Conservation (phyloP, 148 eudicot species). For the Vaccinium myrtillus region DNA sequence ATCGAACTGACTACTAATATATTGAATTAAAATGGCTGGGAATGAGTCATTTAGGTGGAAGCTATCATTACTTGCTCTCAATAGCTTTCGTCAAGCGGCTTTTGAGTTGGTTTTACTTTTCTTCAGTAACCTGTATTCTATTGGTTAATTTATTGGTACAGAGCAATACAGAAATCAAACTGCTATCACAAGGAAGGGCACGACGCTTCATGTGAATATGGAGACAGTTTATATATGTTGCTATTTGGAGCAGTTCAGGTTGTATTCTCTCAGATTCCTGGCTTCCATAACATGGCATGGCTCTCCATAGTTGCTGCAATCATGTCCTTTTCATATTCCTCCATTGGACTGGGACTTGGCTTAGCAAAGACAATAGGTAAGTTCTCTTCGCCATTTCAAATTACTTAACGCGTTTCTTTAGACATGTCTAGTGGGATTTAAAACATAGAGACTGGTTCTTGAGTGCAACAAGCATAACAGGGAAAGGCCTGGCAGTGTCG, state of each 20-base stretch:
- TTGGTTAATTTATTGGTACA: neutral
- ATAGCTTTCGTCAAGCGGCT: neutral
- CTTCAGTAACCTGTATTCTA: neutral
- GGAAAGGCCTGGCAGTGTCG: no score
- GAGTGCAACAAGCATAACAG: no score
- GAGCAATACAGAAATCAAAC: constrained; percentile 20
- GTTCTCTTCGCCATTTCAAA: no score
- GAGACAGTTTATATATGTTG: constrained; percentile 10
- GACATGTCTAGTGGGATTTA: no score
- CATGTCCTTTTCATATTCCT: constrained; percentile 19
- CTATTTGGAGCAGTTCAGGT: constrained; percentile 22
- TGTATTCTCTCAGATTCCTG: constrained; percentile 19
- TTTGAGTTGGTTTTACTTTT: neutral
- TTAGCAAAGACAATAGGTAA: constrained; percentile 19
- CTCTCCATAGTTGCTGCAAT: constrained; percentile 16
- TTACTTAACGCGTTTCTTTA: no score
- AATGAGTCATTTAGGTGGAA: no score
- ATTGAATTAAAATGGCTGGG: no score
- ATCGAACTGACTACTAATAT: no score
- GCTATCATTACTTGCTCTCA: neutral
- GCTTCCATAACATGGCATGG: constrained; percentile 24
- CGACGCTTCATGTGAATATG: constrained; percentile 16
- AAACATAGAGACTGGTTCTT: neutral
- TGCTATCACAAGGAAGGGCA: constrained; percentile 21
- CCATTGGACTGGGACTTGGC: constrained; percentile 21